phyloP scores from a whole-genome alignment of 176 grass and related monocot species.

The Bonia amplexicaulis region DNA sequence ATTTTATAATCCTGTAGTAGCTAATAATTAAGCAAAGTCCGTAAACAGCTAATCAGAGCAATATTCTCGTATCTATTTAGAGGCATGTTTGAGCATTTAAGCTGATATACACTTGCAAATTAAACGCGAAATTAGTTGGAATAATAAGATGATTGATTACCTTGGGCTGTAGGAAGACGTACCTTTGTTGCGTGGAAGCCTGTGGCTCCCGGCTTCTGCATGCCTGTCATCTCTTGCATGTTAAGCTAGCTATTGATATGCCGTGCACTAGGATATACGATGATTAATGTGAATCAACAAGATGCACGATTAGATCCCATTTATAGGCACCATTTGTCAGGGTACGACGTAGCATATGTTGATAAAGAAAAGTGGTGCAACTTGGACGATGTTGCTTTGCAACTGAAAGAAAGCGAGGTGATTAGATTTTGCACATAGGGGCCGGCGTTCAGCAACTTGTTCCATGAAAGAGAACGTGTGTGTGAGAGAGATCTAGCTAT shows the following conservation, averaged over 20 bases:
- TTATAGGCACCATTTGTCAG: conserved; percentile 15
- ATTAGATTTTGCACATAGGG: neutral
- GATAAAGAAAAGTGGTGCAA: conserved; percentile 1
- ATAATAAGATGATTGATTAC: neutral
- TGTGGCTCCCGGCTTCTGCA: neutral
- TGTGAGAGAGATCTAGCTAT: neutral
- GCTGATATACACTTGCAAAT: neutral
- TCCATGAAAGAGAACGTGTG: neutral
- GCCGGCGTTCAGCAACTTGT: conserved; percentile 9
- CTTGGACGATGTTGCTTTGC: neutral
- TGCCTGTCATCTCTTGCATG: neutral
- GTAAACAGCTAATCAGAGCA: neutral
- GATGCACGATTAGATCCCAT: neutral
- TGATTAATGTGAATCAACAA: neutral
- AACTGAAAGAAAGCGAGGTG: neutral
- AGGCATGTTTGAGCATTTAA: neutral
- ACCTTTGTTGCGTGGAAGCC: neutral
- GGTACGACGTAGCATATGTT: neutral
- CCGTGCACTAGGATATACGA: too few relatives aligned
- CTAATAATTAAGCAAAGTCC: neutral
- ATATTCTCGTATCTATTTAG: neutral
- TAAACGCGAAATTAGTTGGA: neutral
- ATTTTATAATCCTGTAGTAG: too few relatives aligned
- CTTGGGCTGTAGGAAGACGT: neutral
- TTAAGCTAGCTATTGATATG: neutral